Evolutionary conservation across 148 eudicot genomes (phyloP).

Genomic region (Heliosperma pusillum): DNA sequence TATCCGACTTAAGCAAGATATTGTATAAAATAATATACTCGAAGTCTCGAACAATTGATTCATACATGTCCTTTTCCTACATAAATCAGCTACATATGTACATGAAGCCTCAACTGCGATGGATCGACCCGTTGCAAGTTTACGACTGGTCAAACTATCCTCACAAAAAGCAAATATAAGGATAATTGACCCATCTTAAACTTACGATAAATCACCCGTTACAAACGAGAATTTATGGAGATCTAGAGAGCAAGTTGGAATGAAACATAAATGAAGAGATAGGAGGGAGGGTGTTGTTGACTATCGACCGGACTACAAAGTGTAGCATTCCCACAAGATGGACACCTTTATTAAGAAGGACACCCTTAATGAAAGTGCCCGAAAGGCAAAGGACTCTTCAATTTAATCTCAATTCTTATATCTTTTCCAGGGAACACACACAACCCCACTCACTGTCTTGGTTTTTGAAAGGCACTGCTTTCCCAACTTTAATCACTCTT

Average conservation of each 20-base stretch:
- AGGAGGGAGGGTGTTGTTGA: not conserved
- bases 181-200: too few relatives aligned
- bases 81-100: too few relatives aligned
- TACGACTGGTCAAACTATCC: too few relatives aligned
- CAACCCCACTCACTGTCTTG: conserved; percentile 30
- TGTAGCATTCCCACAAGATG: not conserved
- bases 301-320: not conserved
- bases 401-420: not conserved
- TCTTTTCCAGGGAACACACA: conserved; percentile 16
- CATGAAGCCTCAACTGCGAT: too few relatives aligned
- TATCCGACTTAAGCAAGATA: too few relatives aligned
- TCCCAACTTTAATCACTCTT: conserved; percentile 19
- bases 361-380: conserved; percentile 18
- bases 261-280: conserved; percentile 3
- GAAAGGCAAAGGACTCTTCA: conserved; percentile 22
- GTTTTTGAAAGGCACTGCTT: conserved; percentile 22
- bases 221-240: too few relatives aligned
- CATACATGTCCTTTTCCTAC: too few relatives aligned
- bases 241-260: not conserved
- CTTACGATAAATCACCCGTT: too few relatives aligned
- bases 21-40: too few relatives aligned
- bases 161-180: too few relatives aligned
- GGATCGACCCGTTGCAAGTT: too few relatives aligned
- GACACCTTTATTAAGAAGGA: not conserved
- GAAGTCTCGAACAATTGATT: too few relatives aligned